Evolutionary conservation across 2,329 filamentous ascomycete species (phyloP).

Genomic region (Thielaviopsis musarum): DNA sequence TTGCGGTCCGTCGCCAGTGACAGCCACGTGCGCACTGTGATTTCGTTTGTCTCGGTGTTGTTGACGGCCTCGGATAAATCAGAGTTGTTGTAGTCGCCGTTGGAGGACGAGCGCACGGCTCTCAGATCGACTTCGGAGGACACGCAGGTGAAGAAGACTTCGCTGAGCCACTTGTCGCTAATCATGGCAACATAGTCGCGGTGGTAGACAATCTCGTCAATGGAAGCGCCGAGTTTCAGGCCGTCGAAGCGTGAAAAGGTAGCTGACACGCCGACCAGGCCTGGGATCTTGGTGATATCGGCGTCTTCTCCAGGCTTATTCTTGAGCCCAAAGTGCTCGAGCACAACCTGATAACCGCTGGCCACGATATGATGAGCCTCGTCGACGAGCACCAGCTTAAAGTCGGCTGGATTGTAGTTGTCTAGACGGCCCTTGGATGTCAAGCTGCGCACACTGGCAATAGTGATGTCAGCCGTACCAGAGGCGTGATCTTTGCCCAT

Average conservation of each 20-base stretch:
- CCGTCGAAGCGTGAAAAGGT: constrained; percentile 67
- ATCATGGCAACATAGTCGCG: constrained; percentile 56
- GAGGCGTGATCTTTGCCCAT: constrained; percentile 68
- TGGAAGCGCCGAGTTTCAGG: constrained; percentile 61
- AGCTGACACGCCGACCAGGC: constrained; percentile 80
- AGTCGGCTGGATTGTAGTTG: constrained; percentile 64
- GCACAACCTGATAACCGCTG: constrained; percentile 53
- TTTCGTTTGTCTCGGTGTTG: constrained; percentile 60
- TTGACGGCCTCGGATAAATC: constrained; percentile 77
- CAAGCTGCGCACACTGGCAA: constrained; percentile 80
- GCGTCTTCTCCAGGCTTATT: constrained; percentile 28
- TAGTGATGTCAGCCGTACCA: constrained; percentile 75
- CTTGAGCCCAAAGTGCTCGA: constrained; percentile 63
- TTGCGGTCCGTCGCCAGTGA: constrained; percentile 55
- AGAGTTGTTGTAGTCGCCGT: constrained; percentile 61
- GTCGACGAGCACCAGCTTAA: constrained; percentile 86
- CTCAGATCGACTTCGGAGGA: constrained; percentile 66
- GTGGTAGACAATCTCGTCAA: constrained; percentile 94
- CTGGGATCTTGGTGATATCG: constrained; percentile 24
- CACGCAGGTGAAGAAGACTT: constrained; percentile 90
- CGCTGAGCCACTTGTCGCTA: constrained; percentile 75
- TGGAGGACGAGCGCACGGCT: constrained; percentile 31
- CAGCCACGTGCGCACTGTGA: constrained; percentile 76
- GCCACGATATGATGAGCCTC: constrained; percentile 96
- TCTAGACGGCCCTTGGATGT: constrained; percentile 56